Evolutionary conservation across 257 asterid species (phyloP).

Genomic region (Nicotiana tomentosiformis): DNA sequence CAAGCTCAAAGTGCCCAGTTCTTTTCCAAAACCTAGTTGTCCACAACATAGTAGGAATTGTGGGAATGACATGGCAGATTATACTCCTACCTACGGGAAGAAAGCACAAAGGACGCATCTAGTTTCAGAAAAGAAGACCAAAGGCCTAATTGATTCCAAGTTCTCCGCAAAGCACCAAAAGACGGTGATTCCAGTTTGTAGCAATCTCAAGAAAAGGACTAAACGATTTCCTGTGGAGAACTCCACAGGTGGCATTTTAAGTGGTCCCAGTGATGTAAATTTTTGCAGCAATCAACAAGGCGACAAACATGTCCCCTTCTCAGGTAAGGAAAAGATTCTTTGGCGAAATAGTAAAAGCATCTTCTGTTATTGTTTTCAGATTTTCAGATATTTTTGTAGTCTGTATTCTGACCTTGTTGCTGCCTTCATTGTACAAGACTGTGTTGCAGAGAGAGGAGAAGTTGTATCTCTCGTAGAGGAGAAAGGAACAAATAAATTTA

Average conservation of each 20-base stretch:
- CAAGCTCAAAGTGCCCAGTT: slow-evolving; percentile 26
- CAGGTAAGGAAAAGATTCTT: slow-evolving; percentile 28
- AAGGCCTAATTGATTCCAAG: slow-evolving; percentile 18
- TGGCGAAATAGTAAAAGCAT: slow-evolving; percentile 14
- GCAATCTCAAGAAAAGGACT: slow-evolving; percentile 28
- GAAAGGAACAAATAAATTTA: slow-evolving; percentile 22
- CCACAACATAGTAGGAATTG: slow-evolving; percentile 22
- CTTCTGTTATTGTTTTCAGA: slow-evolving; percentile 14
- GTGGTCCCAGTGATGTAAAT: slow-evolving; percentile 21
- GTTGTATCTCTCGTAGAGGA: slow-evolving; percentile 14
- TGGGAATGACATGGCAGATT: slow-evolving; percentile 11
- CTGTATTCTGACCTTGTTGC: slow-evolving; percentile 14
- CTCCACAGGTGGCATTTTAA: slow-evolving; percentile 17
- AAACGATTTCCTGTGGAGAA: slow-evolving; percentile 15
- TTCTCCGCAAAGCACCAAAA: slow-evolving; percentile 22
- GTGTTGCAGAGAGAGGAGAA: slow-evolving; percentile 11
- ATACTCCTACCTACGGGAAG: slow-evolving; percentile 18
- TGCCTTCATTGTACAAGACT: slow-evolving; percentile 14
- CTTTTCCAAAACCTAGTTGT: slow-evolving; percentile 18
- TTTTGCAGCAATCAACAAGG: slow-evolving; percentile 15
- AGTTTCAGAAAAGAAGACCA: slow-evolving; percentile 22
- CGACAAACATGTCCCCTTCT: slow-evolving; percentile 38
- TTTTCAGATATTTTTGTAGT: slow-evolving; percentile 2
- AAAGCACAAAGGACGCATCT: slow-evolving; percentile 21
- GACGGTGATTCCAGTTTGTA: slow-evolving; percentile 21